phyloP scores from a whole-genome alignment of 2,329 filamentous ascomycete genomes.

The Tricladium varicosporioides region DNA sequence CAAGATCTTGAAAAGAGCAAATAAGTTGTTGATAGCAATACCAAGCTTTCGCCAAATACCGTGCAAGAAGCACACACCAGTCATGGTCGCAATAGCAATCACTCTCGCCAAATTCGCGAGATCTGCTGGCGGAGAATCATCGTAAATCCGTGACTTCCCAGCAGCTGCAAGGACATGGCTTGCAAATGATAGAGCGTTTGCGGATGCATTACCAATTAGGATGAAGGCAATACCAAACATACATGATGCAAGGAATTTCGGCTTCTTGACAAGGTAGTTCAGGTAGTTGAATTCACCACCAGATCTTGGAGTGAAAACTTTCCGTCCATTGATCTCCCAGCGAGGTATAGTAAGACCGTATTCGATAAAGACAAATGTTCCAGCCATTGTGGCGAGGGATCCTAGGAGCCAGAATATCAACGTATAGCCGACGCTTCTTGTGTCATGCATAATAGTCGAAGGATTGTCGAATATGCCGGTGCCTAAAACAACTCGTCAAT shows the following conservation, averaged over 20 bases:
- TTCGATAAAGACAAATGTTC: constrained; percentile 39
- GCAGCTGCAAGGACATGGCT: constrained; percentile 39
- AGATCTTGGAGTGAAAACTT: constrained; percentile 43
- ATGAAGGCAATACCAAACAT: constrained; percentile 38
- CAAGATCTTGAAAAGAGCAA: neutral
- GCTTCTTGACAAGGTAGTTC: constrained; percentile 21
- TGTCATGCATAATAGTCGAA: constrained; percentile 45
- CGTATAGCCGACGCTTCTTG: constrained; percentile 52
- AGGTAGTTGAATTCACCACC: constrained; percentile 51
- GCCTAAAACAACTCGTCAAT: constrained; percentile 11
- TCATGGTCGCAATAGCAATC: constrained; percentile 44
- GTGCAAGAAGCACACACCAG: constrained; percentile 47
- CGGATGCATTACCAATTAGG: constrained; percentile 46
- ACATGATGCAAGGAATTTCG: constrained; percentile 39
- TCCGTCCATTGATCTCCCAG: constrained; percentile 38
- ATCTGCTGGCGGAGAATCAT: constrained; percentile 35
- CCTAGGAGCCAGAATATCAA: constrained; percentile 54
- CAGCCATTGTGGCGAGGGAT: constrained; percentile 29
- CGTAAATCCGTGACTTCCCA: constrained; percentile 18
- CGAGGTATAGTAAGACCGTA: constrained; percentile 48
- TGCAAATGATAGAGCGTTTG: constrained; percentile 48
- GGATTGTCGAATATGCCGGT: constrained; percentile 43
- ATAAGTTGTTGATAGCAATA: neutral
- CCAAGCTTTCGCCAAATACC: constrained; percentile 16
- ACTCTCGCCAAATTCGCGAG: constrained; percentile 25